Evolutionary conservation across 139 green algal species (phyloP).

Genomic region (Tetraselmis chui): DNA sequence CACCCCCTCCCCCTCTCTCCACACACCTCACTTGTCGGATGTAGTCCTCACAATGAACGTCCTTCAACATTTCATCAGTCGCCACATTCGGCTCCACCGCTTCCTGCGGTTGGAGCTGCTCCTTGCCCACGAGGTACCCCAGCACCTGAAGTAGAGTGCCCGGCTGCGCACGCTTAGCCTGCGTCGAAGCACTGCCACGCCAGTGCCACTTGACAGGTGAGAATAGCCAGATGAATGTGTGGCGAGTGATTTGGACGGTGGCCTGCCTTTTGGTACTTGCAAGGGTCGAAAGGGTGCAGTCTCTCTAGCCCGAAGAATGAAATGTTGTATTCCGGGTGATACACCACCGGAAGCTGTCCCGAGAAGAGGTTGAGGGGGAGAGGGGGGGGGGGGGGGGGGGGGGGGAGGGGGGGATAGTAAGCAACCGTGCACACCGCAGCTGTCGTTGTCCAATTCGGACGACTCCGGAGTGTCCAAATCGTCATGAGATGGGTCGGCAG

Average conservation of each 20-base stretch:
- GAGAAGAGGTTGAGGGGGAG: too few species aligned
- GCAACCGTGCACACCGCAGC: neutral
- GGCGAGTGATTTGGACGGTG: neutral
- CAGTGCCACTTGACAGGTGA: neutral
- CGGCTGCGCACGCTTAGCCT: neutral
- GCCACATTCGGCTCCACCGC: slow-evolving; percentile 24
- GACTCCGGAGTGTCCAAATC: too few species aligned
- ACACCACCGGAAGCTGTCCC: slow-evolving; percentile 40
- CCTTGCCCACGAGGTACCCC: neutral
- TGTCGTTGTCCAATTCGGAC: neutral
- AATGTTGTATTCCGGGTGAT: slow-evolving; percentile 59
- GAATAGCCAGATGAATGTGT: neutral
- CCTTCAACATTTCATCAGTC: slow-evolving; percentile 21
- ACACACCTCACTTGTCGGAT: slow-evolving; percentile 33
- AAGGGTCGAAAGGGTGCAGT: slow-evolving; percentile 71
- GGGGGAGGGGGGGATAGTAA: neutral
- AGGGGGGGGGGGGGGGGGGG: too few species aligned
- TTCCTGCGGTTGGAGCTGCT: slow-evolving; percentile 6
- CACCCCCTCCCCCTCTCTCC: too few species aligned
- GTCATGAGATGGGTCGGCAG: too few species aligned
- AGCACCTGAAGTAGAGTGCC: too few species aligned
- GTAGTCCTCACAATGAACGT: slow-evolving; percentile 51
- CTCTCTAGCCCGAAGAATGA: slow-evolving; percentile 67
- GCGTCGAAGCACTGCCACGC: neutral
- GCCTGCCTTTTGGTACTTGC: slow-evolving; percentile 59